Evolutionary conservation across 2,329 filamentous ascomycete genomes (phyloP), one percentile per base, ranked within the genome.

Genomic region (Aspergillus puulaauensis): DNA sequence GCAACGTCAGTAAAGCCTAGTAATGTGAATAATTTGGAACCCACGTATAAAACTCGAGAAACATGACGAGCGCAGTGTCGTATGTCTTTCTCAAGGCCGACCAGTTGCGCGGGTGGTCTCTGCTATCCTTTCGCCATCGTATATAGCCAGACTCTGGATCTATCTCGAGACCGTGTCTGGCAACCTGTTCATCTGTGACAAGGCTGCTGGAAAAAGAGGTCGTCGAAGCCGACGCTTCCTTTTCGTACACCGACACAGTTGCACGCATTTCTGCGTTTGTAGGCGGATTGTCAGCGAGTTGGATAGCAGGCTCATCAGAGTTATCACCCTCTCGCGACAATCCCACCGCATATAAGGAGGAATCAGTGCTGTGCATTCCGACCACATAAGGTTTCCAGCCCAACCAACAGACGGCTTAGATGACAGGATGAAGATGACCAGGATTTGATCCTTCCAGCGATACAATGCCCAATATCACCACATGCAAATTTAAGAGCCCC

Each of bases 11-110:
- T 1, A 6, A 21, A 6, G 14, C 2, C 6, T 14, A 27, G 3
- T 4, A 2, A 6, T 6, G 15, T 24, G 19, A 1, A 17, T n/a
- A 12, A 6, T n/a, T 3, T n/a, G n/a, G 4, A 41, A 52, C 50
- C 6, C 40, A 53, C 40, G 51, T 53, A 33, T 53, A 53, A 6
- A 53, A 46, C 40, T 73, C 70, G 41, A 73, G 52, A 7, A 68
- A 56, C 11, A 70, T 67, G 6, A 73, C 61, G 9, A 72, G 45
- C 12, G 52, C 44, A 33, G 51, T 53, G 8, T 53, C 51, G 12
- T 45, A 53, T 4, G 17, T 53, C 51, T 46, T 53, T 4, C 51
- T 12, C 17, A 17, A 2, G 1, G 12, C 12, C 11, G 27, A 35
- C 51, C 41, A 35, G 40, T 53, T 39, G 12, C 51, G 51, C 12